Evolutionary conservation across 2,329 filamentous ascomycete species (phyloP).

Genomic region (Colletotrichum ledebouriae): DNA sequence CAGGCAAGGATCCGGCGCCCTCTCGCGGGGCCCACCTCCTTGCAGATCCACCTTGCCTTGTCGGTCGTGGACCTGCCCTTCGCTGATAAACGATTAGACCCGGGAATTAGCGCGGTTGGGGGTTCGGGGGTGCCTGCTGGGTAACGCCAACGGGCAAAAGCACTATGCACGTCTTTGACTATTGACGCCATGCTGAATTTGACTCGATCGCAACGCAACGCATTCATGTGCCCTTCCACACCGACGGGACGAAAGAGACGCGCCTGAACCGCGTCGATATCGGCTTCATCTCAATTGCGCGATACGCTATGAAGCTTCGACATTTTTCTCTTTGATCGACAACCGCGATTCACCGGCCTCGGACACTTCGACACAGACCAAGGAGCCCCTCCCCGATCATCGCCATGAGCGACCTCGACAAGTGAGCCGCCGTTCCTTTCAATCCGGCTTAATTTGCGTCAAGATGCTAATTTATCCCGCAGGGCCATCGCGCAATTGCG

Average conservation of each 20-base stretch:
- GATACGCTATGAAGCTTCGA: conserved; percentile 13
- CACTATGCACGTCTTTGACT: conserved; percentile 32
- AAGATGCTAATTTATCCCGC: conserved; percentile 36
- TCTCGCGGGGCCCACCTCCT: conserved; percentile 5
- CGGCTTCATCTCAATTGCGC: neutral
- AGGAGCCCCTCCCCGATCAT: conserved; percentile 26
- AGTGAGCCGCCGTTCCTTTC: conserved; percentile 63
- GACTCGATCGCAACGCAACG: conserved; percentile 31
- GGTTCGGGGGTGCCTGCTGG: conserved; percentile 15
- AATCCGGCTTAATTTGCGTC: neutral
- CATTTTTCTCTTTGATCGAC: neutral
- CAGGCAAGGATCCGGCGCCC: neutral
- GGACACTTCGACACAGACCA: conserved; percentile 26
- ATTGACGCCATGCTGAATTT: conserved; percentile 38
- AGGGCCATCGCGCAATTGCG: conserved; percentile 96
- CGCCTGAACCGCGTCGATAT: conserved; percentile 2
- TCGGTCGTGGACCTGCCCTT: neutral
- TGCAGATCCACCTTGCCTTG: conserved; percentile 31
- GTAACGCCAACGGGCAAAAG: conserved; percentile 7
- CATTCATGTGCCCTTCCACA: conserved; percentile 6
- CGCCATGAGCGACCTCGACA: conserved; percentile 92
- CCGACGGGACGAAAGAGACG: conserved; percentile 9
- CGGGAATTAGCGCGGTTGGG: conserved; percentile 25
- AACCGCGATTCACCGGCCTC: conserved; percentile 20
- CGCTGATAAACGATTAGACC: conserved; percentile 25